phyloP scores from a whole-genome alignment of 2,329 filamentous ascomycete species.

The Hypomyces rosellus region DNA sequence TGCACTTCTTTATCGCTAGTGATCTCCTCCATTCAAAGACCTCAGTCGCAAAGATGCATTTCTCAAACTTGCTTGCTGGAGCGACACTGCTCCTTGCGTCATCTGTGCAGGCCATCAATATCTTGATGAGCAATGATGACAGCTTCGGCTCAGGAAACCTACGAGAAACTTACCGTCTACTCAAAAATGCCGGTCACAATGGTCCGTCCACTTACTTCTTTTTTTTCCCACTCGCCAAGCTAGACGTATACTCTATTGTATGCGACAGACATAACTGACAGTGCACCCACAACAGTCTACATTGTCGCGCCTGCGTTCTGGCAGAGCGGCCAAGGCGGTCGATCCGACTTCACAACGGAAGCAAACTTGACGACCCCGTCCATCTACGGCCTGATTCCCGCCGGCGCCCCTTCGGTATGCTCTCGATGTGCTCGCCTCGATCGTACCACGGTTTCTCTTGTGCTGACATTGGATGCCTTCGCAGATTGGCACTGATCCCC shows the following conservation, averaged over 20 bases:
- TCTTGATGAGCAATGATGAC: conserved; percentile 26
- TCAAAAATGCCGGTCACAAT: conserved; percentile 23
- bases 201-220: conserved; percentile 11
- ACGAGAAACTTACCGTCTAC: conserved; percentile 23
- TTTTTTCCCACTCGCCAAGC: rapidly evolving
- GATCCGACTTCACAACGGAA: conserved; percentile 22
- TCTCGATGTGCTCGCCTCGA: too few species aligned
- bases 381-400: conserved; percentile 23
- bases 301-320: conserved; percentile 24
- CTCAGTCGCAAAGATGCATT: conserved; percentile 14
- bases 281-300: conserved; percentile 18
- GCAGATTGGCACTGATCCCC: conserved; percentile 41
- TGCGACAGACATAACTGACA: background rate
- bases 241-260: background rate
- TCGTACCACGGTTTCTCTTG: too few species aligned
- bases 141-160: conserved; percentile 25
- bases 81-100: conserved; percentile 15
- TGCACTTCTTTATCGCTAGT: too few species aligned
- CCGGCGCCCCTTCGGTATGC: conserved; percentile 23
- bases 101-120: conserved; percentile 20
- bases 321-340: conserved; percentile 25
- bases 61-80: conserved; percentile 14
- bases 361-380: conserved; percentile 21
- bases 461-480: too few species aligned
- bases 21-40: too few species aligned